Evolutionary conservation across 2,329 filamentous ascomycete species (phyloP), one percentile per base, ranked within the genome.

Genomic region (Cladosporium sp.): DNA sequence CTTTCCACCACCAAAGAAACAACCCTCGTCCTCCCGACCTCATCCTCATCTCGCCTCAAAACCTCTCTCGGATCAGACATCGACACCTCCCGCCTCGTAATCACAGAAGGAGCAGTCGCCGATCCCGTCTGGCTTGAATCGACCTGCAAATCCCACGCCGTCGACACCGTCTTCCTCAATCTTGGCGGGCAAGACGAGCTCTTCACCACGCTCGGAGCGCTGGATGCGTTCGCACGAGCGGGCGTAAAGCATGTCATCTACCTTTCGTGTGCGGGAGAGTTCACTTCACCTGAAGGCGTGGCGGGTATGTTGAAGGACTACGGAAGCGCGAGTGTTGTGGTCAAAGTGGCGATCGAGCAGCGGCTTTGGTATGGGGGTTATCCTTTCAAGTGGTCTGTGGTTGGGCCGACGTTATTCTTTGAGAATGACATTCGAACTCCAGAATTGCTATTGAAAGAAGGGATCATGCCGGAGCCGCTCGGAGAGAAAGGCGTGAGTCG

Each of bases 181-280:
- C 28, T 47, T 4, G 40, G 40, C 28, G 40, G 52, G 1, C 28
- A 25, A 12, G 52, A 55, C 52, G 52, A 55, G 34, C 34, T 55
- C 3, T 47, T 36, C 40, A 47, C 52, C 4, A 45, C 52, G 15
- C 32, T 55, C 4, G 40, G 40, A 19, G 52, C 52, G 2, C 69
- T 96, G 85, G 44, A 97, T 81, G 10, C 85, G 84, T 55, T 55
- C n/a, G 48, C 79, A 75, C 5, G 73, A 68, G 28, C 77, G 66
- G 37, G 72, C 67, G 35, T 74, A 74, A 42, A 77, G 71, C 67
- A 77, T 74, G 53, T 75, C 74, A 34, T 74, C 3, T 55, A 55
- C 40, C 20, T 55, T 3, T 55, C 52, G 6, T 24, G 19, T 20
- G 52, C 52, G 32, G 52, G 52, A 2, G 52, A 55, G 32, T 45